Percentiles rank a stretch among this genome's conserved stretches.
Evolutionary conservation across 192 early-diverging fungal species (phyloP).

Genomic region (Oehlia diaphana): DNA sequence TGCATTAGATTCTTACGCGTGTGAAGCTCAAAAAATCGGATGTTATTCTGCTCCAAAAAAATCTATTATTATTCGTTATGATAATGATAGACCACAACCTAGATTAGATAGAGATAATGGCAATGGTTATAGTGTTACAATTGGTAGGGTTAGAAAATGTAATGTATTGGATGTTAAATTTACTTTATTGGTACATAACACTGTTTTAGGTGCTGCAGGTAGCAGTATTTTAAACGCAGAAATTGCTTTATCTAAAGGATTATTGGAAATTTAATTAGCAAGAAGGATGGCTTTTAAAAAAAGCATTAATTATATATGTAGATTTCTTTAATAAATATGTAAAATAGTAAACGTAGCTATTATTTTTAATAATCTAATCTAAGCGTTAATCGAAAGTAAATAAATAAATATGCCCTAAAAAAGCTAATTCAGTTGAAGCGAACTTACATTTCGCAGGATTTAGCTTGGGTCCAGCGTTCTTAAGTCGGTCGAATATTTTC

Average conservation of each 20-base stretch:
- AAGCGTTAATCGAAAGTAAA: too few relatives aligned
- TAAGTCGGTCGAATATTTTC: too few relatives aligned
- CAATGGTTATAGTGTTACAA: constrained; percentile 87
- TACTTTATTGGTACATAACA: constrained; percentile 90
- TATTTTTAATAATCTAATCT: too few relatives aligned
- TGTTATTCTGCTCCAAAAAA: constrained; percentile 81
- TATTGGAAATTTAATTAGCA: constrained; percentile 32
- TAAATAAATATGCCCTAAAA: too few relatives aligned
- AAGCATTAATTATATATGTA: too few relatives aligned
- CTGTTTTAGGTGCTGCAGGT: constrained; percentile 94
- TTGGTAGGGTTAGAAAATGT: constrained; percentile 86
- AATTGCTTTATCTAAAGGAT: constrained; percentile 82
- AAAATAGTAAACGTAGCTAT: too few relatives aligned
- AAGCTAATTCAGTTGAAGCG: too few relatives aligned
- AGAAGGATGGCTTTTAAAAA: too few relatives aligned
- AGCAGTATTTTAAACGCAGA: constrained; percentile 94
- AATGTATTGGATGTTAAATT: constrained; percentile 92
- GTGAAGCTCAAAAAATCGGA: constrained; percentile 77
- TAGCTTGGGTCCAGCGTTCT: too few relatives aligned
- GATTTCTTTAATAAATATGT: too few relatives aligned
- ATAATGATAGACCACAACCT: constrained; percentile 90
- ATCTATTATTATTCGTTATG: constrained; percentile 71
- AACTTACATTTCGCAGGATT: too few relatives aligned
- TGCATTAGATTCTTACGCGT: constrained; percentile 72
- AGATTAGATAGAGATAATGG: constrained; percentile 85